phyloP scores from a whole-genome alignment of 495 filamentous ascomycete genomes.

The Penicillium parvum region DNA sequence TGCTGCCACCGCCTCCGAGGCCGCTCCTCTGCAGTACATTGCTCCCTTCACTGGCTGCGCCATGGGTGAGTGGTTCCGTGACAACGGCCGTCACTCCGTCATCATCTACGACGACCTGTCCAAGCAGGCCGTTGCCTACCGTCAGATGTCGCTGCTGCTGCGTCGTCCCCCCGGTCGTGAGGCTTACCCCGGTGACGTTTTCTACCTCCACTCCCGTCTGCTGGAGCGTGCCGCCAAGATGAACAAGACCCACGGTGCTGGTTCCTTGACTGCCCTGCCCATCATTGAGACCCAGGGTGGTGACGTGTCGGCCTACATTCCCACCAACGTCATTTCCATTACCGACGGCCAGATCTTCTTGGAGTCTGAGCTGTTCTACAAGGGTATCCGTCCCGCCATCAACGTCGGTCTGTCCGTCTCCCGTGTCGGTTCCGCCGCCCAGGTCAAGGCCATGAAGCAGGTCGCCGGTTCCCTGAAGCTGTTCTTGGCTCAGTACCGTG shows the following conservation, averaged over 20 bases:
- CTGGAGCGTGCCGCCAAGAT: slow-evolving; percentile 99
- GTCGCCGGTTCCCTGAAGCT: slow-evolving; percentile 99
- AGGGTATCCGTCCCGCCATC: slow-evolving; percentile 99
- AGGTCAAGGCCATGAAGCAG: slow-evolving; percentile 99
- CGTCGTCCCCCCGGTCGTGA: slow-evolving; percentile 99
- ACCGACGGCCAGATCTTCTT: slow-evolving; percentile 99
- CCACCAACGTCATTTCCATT: slow-evolving; percentile 99
- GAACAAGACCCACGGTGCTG: slow-evolving; percentile 91
- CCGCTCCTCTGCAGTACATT: slow-evolving; percentile 88
- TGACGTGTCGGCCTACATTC: slow-evolving; percentile 99
- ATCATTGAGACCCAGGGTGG: slow-evolving; percentile 99
- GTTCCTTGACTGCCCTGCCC: slow-evolving; percentile 95
- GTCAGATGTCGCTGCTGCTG: slow-evolving; percentile 99
- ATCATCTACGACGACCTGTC: slow-evolving; percentile 96
- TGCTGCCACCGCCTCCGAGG: slow-evolving; percentile 96
- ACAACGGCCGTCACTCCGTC: slow-evolving; percentile 87
- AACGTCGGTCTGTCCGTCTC: slow-evolving; percentile 99
- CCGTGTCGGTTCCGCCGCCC: slow-evolving; percentile 98
- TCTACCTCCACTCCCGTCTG: slow-evolving; percentile 99
- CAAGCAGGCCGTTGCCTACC: slow-evolving; percentile 99
- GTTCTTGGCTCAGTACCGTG: slow-evolving; percentile 99
- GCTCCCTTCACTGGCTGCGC: slow-evolving; percentile 86
- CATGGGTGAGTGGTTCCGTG: slow-evolving; percentile 86
- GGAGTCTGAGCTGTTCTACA: slow-evolving; percentile 99
- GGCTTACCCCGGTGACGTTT: slow-evolving; percentile 99